Conservation (phyloP, 192 early-diverging fungal genomes). For the Coemansia sp. region DNA sequence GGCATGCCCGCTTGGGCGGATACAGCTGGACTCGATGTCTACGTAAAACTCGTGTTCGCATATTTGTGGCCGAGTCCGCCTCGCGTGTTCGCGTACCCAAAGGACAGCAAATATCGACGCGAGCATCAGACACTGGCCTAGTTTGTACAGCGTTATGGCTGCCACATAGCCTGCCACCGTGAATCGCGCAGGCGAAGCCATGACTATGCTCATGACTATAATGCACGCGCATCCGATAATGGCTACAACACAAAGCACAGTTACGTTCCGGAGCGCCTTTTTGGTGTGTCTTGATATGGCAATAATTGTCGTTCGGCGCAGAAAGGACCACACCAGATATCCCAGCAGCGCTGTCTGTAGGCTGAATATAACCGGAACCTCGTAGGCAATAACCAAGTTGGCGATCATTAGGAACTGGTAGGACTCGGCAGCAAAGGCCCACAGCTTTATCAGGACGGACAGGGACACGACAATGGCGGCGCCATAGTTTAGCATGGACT, state of each 20-base stretch:
- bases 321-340: conserved; percentile 29
- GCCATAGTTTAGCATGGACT: conserved; percentile 2
- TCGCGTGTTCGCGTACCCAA: conserved; percentile 39
- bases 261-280: conserved; percentile 24
- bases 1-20: neutral
- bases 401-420: conserved; percentile 19
- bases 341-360: conserved; percentile 19
- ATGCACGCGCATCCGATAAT: conserved; percentile 32
- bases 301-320: conserved; percentile 26
- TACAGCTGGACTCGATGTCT: neutral
- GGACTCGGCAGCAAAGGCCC: conserved; percentile 42
- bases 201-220: neutral
- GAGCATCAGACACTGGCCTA: conserved; percentile 34
- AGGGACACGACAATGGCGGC: conserved; percentile 20
- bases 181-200: conserved; percentile 16
- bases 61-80: conserved; percentile 26
- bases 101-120: conserved; percentile 26
- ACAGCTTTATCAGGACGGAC: conserved; percentile 26
- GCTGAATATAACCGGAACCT: conserved; percentile 22
- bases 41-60: conserved; percentile 30
- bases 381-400: conserved; percentile 15
- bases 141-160: conserved; percentile 18
- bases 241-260: conserved; percentile 18
- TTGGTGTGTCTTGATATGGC: conserved; percentile 42
- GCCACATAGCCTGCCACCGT: conserved; percentile 9